Conservation (phyloP, 495 filamentous ascomycete species). For the Neurospora africana region DNA sequence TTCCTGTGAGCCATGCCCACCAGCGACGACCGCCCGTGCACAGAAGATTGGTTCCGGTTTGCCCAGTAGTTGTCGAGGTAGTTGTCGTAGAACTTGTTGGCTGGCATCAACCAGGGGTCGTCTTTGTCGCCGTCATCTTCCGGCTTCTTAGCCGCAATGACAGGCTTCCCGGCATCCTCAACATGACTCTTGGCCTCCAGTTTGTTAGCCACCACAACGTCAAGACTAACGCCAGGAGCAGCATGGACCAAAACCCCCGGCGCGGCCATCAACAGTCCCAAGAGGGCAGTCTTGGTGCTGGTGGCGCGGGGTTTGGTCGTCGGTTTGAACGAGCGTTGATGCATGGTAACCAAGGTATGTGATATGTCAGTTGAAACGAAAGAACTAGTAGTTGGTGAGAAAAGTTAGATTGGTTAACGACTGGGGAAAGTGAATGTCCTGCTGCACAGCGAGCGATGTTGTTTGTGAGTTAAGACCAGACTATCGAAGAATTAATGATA, state of each 20-base stretch:
- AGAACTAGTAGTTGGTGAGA: neutral
- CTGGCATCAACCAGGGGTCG: neutral
- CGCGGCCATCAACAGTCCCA: neutral
- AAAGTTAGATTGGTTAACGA: neutral
- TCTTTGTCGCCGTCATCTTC: neutral
- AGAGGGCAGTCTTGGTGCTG: neutral
- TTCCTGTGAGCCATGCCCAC: neutral
- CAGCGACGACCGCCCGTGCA: neutral
- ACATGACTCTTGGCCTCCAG: neutral
- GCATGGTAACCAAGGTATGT: neutral
- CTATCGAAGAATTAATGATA: neutral
- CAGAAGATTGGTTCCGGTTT: neutral
- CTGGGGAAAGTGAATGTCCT: neutral
- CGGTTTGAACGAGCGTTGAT: neutral
- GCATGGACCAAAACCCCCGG: neutral
- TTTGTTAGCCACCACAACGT: neutral
- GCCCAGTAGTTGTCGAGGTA: neutral
- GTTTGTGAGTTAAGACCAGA: neutral
- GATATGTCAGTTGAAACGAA: neutral
- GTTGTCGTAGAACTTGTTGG: neutral
- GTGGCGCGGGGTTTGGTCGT: neutral
- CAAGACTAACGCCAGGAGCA: neutral
- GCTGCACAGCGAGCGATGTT: neutral
- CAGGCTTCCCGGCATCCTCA: neutral
- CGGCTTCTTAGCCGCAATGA: neutral